phyloP scores from a whole-genome alignment of 257 asterid species.

The Apocynum venetum region DNA sequence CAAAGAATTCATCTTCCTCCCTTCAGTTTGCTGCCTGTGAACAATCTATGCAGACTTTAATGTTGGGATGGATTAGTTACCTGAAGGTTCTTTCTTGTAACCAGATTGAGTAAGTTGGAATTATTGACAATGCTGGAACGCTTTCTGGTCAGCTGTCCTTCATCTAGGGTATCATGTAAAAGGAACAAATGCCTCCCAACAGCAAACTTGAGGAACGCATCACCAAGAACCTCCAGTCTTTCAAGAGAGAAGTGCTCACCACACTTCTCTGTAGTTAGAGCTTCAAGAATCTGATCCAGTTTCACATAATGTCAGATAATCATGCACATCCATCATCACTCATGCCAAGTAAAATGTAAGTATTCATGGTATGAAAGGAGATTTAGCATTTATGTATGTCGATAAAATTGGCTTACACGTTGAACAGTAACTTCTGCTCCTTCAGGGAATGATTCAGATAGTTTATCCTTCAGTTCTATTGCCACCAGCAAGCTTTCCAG shows the following conservation, averaged over 20 bases:
- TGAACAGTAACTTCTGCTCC: constrained; percentile 62
- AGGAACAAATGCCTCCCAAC: constrained; percentile 90
- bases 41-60: background rate
- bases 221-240: constrained; percentile 99
- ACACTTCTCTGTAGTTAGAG: constrained; percentile 93
- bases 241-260: constrained; percentile 81
- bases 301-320: constrained; percentile 25
- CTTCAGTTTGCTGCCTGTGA: background rate
- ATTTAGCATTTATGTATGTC: background rate
- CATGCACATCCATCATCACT: constrained; percentile 7
- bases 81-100: constrained; percentile 66
- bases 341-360: background rate
- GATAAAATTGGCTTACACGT: constrained; percentile 43
- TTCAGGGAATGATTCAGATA: constrained; percentile 78
- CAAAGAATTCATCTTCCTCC: background rate
- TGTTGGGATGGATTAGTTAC: constrained; percentile 37
- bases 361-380: constrained; percentile 10
- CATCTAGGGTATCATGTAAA: constrained; percentile 63
- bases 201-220: constrained; percentile 92
- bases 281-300: constrained; percentile 87
- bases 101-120: constrained; percentile 60
- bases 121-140: constrained; percentile 86
- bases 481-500: constrained; percentile 91
- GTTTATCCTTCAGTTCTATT: constrained; percentile 62
- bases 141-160: constrained; percentile 88